Base-by-base conservation (phyloP, 805 yeast genomes). In the Pichia paraexigua region DNA sequence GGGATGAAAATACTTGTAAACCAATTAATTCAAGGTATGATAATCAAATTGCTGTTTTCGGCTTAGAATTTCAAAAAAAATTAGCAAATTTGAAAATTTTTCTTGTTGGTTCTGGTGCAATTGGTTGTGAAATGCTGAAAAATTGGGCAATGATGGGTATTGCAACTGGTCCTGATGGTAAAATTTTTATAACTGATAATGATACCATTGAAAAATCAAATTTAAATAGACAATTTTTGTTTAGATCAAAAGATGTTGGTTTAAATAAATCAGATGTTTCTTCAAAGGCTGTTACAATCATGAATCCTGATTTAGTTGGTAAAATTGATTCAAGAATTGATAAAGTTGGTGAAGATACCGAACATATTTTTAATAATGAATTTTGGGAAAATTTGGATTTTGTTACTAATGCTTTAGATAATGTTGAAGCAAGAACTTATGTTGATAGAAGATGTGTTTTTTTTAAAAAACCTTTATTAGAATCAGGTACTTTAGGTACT, bases 91-190 rank as follows among this genome's bases (percentile, higher is more conserved):
- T 86, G 56, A 85, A 81, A 63, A 89, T 91, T 4, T 92, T 94
- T 68, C 74, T 94, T 58, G 99, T 94, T 41, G 99, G 99, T 44
- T 77, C 97, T 1, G 99, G 99, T 66, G 99, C 99, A 20, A 94
- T 94, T 73, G 99, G 99, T 41, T 94, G 99, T 73, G 99, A 94
- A 71, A 92, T 94, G 91, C 76, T 94, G 63, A 94, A 94, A 71
- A 91, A 89, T 65, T 94, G 98, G 98, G 97, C 99, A 6, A 78
- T 94, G 78, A 77, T 91, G 80, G 99, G 99, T 44, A 72, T 94
- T 49, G 98, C 96, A 37, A 77, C 95, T 24, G 98, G 98, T 42
- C 88, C 91, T 41, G 69, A 85, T 4, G 99, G 99, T 61, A 78
- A 80, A 60, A 87, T 94, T 54, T 70, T 72, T 49, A 84, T 94